Percentiles rank a stretch among this genome's conserved stretches.
Conservation (phyloP, 1,139 yeast genomes). For the Geotrichum bryndzae region DNA sequence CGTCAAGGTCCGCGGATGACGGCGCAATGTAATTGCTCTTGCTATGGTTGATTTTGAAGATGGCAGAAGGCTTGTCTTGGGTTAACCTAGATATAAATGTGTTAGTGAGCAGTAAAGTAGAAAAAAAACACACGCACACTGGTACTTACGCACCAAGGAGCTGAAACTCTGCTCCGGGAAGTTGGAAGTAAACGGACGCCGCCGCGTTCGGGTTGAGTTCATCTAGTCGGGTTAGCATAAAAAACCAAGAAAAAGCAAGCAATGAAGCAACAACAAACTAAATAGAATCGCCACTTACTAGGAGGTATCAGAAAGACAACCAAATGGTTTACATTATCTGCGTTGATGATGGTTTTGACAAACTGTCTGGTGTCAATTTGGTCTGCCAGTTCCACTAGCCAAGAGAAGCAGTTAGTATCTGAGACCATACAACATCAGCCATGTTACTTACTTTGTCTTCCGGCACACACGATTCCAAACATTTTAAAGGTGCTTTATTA, state of each 20-base stretch:
- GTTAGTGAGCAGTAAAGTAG: not conserved
- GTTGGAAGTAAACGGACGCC: slow-evolving; percentile 83
- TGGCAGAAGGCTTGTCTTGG: slow-evolving; percentile 79
- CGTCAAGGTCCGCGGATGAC: slow-evolving; percentile 32
- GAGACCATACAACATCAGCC: not conserved
- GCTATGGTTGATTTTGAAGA: slow-evolving; percentile 63
- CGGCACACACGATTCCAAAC: slow-evolving; percentile 46
- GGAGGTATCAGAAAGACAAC: slow-evolving; percentile 74
- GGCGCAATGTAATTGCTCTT: slow-evolving; percentile 24
- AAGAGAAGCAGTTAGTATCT: slow-evolving; percentile 33
- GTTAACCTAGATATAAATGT: slow-evolving; percentile 43
- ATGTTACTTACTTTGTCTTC: slow-evolving; percentile 34
- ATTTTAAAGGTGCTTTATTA: slow-evolving; percentile 21
- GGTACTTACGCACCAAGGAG: slow-evolving; percentile 53
- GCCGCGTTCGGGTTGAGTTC: slow-evolving; percentile 59
- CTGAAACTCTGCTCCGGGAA: slow-evolving; percentile 71
- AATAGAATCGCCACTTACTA: slow-evolving; percentile 35
- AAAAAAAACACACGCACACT: not conserved
- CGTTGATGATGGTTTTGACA: slow-evolving; percentile 56
- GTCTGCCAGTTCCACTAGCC: slow-evolving; percentile 23
- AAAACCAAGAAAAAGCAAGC: not conserved
- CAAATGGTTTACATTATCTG: slow-evolving; percentile 61
- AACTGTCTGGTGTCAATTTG: slow-evolving; percentile 62
- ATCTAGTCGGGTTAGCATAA: slow-evolving; percentile 23
- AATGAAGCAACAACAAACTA: not conserved